phyloP scores from a whole-genome alignment of 148 eudicot genomes.

The Nyssa sinensis region DNA sequence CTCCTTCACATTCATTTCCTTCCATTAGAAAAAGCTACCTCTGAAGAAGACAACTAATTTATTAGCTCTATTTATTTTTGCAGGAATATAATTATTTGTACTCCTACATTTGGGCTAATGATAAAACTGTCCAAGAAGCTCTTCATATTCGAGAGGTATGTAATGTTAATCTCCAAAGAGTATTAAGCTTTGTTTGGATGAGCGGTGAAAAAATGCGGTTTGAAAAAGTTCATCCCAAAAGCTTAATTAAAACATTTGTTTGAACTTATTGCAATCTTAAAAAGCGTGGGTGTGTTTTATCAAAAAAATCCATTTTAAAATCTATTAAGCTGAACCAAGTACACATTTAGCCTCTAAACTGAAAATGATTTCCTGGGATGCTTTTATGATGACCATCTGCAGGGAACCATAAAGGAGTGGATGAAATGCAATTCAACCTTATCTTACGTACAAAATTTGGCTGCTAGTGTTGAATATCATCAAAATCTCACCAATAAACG shows the following conservation, averaged over 20 bases:
- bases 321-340: too few species aligned
- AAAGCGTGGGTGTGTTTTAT: too few species aligned
- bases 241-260: too few species aligned
- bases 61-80: background rate
- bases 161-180: background rate
- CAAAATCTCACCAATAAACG: constrained; percentile 19
- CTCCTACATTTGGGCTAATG: constrained; percentile 30
- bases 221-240: too few species aligned
- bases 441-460: constrained; percentile 2
- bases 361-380: background rate
- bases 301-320: too few species aligned
- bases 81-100: constrained; percentile 17
- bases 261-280: too few species aligned
- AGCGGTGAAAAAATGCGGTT: too few species aligned
- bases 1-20: background rate
- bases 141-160: constrained; percentile 31
- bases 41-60: too few species aligned
- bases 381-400: background rate
- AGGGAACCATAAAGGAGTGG: constrained; percentile 34
- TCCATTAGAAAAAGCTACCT: too few species aligned
- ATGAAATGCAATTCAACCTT: constrained; percentile 22
- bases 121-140: constrained; percentile 32
- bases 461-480: constrained; percentile 22
- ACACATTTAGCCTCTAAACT: too few species aligned
- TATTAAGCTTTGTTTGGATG: too few species aligned